Percentiles rank a stretch among this genome's conserved stretches.
These are phyloP conservation scores for Colletotrichum australisinense DNA, from an alignment of 2,329 filamentous ascomycete species.

Conservation along the genomic window DNA sequence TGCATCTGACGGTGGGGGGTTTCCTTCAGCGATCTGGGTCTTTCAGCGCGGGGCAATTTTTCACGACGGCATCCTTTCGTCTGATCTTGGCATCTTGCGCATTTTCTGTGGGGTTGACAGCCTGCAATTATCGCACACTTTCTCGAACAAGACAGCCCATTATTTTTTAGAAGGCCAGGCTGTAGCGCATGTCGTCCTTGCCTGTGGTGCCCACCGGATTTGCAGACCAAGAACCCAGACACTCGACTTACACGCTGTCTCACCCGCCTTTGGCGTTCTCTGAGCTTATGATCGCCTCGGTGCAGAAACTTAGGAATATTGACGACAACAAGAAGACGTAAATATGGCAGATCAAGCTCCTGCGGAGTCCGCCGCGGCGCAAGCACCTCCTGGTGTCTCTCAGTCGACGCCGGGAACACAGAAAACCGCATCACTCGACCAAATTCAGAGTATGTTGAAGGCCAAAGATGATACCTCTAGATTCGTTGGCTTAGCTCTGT, in stretches of 20 bases:
- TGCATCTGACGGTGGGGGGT: conserved; percentile 11
- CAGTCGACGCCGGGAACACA: conserved; percentile 18
- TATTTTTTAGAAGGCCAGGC: too few relatives aligned
- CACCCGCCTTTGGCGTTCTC: neutral
- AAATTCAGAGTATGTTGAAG: conserved; percentile 66
- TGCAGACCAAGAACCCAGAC: neutral
- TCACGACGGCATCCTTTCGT: conserved; percentile 16
- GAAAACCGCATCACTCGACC: conserved; percentile 50
- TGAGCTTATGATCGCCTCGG: neutral
- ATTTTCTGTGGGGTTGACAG: neutral
- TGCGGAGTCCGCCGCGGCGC: neutral
- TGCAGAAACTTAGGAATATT: neutral
- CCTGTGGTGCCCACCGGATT: neutral
- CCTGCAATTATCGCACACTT: neutral
- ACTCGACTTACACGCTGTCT: conserved; percentile 3
- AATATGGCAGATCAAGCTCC: conserved; percentile 8
- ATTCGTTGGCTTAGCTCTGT: conserved; percentile 74
- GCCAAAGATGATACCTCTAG: conserved; percentile 74
- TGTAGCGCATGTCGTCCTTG: neutral
- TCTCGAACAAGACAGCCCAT: neutral
- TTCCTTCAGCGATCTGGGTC: conserved; percentile 24
- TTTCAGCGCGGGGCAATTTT: conserved; percentile 33
- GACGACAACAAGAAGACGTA: neutral
- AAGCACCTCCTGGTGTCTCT: neutral
- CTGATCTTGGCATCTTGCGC: conserved; percentile 14